phyloP scores from a whole-genome alignment of 2,329 filamentous ascomycete species.

The Aureobasidium pullulans region DNA sequence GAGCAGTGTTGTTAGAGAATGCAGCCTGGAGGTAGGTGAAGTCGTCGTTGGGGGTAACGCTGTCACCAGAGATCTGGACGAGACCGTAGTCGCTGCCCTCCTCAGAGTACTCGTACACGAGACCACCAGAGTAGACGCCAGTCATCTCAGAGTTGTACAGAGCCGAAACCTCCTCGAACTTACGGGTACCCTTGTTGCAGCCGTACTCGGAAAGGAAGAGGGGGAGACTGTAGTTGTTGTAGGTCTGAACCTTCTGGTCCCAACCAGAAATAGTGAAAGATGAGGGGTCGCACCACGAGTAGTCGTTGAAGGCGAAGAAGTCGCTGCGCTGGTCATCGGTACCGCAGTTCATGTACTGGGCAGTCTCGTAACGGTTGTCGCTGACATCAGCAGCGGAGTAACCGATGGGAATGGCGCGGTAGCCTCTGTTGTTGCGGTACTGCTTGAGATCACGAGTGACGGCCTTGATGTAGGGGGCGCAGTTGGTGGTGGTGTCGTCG shows the following conservation, averaged over 20 bases:
- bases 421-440: conserved; percentile 65
- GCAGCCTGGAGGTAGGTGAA: conserved; percentile 52
- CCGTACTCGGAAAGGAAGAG: conserved; percentile 95
- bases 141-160: conserved; percentile 83
- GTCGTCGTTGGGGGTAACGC: conserved; percentile 54
- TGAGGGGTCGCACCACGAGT: conserved; percentile 73
- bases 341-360: conserved; percentile 90
- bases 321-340: conserved; percentile 75
- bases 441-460: conserved; percentile 74
- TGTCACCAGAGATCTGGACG: conserved; percentile 53
- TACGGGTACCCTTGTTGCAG: conserved; percentile 73
- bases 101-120: conserved; percentile 90
- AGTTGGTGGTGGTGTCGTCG: conserved; percentile 52
- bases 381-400: conserved; percentile 83
- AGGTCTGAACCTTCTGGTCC: conserved; percentile 83
- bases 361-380: conserved; percentile 74
- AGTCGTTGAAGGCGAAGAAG: conserved; percentile 86
- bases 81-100: conserved; percentile 76
- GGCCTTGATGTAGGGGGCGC: conserved; percentile 63
- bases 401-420: conserved; percentile 65
- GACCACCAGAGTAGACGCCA: conserved; percentile 82
- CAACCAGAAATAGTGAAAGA: conserved; percentile 67
- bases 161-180: conserved; percentile 70
- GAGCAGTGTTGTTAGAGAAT: conserved; percentile 43
- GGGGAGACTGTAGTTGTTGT: conserved; percentile 76